These are phyloP conservation scores for Metschnikowia kunwiensis DNA, from an alignment of 805 yeast species.

Conservation along the genomic window DNA sequence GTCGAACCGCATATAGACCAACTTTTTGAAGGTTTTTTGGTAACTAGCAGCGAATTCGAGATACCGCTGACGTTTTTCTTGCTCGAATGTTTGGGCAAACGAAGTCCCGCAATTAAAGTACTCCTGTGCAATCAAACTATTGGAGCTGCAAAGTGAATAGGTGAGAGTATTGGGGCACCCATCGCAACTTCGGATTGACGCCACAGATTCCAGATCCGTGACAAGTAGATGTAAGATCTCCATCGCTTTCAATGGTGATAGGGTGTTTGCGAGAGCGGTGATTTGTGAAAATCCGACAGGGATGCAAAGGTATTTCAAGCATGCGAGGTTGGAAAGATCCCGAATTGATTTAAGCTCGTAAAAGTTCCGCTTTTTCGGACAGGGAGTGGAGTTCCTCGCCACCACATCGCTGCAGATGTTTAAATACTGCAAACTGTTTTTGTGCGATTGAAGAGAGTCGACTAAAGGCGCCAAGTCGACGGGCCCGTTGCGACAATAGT, in stretches of 20 bases:
- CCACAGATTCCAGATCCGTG: conserved; percentile 8
- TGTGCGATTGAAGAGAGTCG: conserved; percentile 12
- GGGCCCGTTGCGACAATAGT: conserved; percentile 6
- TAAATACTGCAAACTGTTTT: conserved; percentile 10
- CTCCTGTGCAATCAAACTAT: conserved; percentile 15
- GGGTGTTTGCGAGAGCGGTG: conserved; percentile 3
- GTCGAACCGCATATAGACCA: conserved; percentile 14
- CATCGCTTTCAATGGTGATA: conserved; percentile 2
- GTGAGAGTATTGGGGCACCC: conserved; percentile 7
- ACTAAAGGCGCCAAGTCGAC: conserved; percentile 13
- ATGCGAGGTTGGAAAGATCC: conserved; percentile 7
- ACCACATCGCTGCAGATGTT: conserved; percentile 15
- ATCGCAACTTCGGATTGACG: conserved; percentile 9
- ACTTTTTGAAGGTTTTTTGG: background rate
- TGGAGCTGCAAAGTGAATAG: conserved; percentile 10
- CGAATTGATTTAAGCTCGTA: conserved; percentile 9
- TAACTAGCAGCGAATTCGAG: conserved; percentile 4
- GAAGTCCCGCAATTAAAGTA: conserved; percentile 15
- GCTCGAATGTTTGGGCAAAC: conserved; percentile 7
- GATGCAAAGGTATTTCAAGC: conserved; percentile 9
- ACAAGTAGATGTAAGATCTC: conserved; percentile 13
- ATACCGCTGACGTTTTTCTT: conserved; percentile 12
- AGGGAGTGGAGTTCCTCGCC: conserved; percentile 5
- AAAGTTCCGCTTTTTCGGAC: conserved; percentile 10
- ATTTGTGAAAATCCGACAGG: conserved; percentile 14